A percentile compares a stretch with the other conserved stretches of the same genome.
Conservation (phyloP, 306 rosid species). For the Sindora glabra region DNA sequence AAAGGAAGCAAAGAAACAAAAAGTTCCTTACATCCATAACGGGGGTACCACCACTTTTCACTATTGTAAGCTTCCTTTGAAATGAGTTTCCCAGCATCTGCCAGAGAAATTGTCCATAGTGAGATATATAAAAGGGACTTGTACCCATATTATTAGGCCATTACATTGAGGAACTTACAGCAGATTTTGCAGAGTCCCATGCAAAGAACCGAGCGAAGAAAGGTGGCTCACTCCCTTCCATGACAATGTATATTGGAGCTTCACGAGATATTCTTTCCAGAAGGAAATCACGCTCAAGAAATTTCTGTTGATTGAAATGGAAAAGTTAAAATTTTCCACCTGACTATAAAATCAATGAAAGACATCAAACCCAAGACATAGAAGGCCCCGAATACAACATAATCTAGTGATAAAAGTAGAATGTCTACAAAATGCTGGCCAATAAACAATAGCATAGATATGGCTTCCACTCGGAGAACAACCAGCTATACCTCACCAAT, state of each 20-base stretch:
- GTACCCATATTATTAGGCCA: neutral
- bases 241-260: slow-evolving; percentile 66
- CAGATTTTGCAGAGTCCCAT: slow-evolving; percentile 84
- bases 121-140: slow-evolving; percentile 11
- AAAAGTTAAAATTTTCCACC: slow-evolving; percentile 8
- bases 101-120: slow-evolving; percentile 13
- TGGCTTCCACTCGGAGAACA: slow-evolving; percentile 22
- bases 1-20: slow-evolving; percentile 16
- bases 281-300: slow-evolving; percentile 79
- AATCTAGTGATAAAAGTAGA: neutral
- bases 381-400: neutral
- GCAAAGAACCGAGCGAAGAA: slow-evolving; percentile 95
- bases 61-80: slow-evolving; percentile 76
- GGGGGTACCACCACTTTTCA: slow-evolving; percentile 67
- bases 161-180: slow-evolving; percentile 41
- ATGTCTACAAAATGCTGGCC: neutral
- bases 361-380: neutral
- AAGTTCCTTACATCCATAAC: slow-evolving; percentile 53
- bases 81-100: slow-evolving; percentile 97
- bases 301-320: slow-evolving; percentile 56
- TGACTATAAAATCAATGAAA: slow-evolving; percentile 12
- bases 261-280: slow-evolving; percentile 61
- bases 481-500: slow-evolving; percentile 80
- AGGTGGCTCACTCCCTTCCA: slow-evolving; percentile 93
- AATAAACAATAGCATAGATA: neutral